These are phyloP conservation scores for Danielia oregonensis DNA, from an alignment of 805 yeast genomes.

Conservation along the genomic window DNA sequence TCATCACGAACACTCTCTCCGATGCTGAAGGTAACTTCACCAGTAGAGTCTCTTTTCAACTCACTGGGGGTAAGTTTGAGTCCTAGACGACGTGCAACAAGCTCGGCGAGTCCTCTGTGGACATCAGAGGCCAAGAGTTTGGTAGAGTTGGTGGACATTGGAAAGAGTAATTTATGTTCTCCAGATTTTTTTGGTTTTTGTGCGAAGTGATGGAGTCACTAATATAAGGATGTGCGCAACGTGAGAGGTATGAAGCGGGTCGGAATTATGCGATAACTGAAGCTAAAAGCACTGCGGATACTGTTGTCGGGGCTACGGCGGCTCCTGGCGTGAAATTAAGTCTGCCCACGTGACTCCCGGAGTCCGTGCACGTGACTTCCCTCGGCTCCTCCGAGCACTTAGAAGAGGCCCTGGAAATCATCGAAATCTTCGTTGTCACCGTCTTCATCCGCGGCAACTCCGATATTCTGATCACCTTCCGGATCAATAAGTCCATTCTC, in stretches of 20 bases:
- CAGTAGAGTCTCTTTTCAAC: slow-evolving; percentile 62
- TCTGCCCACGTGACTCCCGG: too few relatives aligned
- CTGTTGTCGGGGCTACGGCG: too few relatives aligned
- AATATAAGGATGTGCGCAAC: too few relatives aligned
- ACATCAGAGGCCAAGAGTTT: slow-evolving; percentile 66
- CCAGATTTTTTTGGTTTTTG: too few relatives aligned
- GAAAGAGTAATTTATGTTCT: too few relatives aligned
- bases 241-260: too few relatives aligned
- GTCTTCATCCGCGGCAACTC: slow-evolving; percentile 23
- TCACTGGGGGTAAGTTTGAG: slow-evolving; percentile 58
- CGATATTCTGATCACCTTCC: too few relatives aligned
- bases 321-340: background rate
- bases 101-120: slow-evolving; percentile 64
- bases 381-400: slow-evolving; percentile 2
- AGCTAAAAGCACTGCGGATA: too few relatives aligned
- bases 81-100: slow-evolving; percentile 63
- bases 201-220: too few relatives aligned
- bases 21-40: slow-evolving; percentile 72
- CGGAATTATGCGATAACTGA: too few relatives aligned
- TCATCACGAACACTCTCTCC: slow-evolving; percentile 85
- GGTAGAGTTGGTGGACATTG: slow-evolving; percentile 73
- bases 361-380: slow-evolving; percentile 2
- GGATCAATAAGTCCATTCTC: too few relatives aligned
- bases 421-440: slow-evolving; percentile 36
- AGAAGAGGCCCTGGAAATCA: slow-evolving; percentile 26